Evolutionary conservation across 75 land plant genomes (phyloP).

Genomic region (Selaginella tamariscina): DNA sequence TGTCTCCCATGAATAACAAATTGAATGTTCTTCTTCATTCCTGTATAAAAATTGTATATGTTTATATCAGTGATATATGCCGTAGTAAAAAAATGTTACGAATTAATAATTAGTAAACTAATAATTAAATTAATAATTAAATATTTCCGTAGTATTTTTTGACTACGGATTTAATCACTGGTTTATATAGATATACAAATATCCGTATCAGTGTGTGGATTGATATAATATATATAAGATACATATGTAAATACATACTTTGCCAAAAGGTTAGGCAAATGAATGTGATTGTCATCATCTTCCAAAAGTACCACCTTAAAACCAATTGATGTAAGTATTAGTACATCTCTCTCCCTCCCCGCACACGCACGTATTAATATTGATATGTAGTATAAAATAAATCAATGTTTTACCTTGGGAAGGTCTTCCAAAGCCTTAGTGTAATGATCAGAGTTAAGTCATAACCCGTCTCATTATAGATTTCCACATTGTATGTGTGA

Average conservation of each 20-base stretch:
- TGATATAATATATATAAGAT: too few relatives aligned
- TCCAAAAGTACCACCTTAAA: constrained; percentile 24
- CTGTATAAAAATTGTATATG: too few relatives aligned
- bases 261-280: constrained; percentile 27
- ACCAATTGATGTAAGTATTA: background rate
- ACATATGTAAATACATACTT: constrained; percentile 20
- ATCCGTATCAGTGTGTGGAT: too few relatives aligned
- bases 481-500: constrained; percentile 21
- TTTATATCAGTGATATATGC: too few relatives aligned
- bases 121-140: too few relatives aligned
- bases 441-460: constrained; percentile 33
- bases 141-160: too few relatives aligned
- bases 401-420: constrained; percentile 19
- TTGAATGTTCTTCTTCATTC: constrained; percentile 30
- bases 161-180: too few relatives aligned
- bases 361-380: background rate
- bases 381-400: background rate
- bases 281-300: constrained; percentile 25
- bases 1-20: constrained; percentile 25
- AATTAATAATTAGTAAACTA: too few relatives aligned
- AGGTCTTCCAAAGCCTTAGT: constrained; percentile 27
- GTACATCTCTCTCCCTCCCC: background rate
- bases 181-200: too few relatives aligned
- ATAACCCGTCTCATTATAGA: constrained; percentile 29
- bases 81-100: too few relatives aligned